A percentile compares a stretch with the other conserved stretches of the same genome.
phyloP scores from a whole-genome alignment of 2,329 filamentous ascomycete genomes.

The Juglanconis sp. region DNA sequence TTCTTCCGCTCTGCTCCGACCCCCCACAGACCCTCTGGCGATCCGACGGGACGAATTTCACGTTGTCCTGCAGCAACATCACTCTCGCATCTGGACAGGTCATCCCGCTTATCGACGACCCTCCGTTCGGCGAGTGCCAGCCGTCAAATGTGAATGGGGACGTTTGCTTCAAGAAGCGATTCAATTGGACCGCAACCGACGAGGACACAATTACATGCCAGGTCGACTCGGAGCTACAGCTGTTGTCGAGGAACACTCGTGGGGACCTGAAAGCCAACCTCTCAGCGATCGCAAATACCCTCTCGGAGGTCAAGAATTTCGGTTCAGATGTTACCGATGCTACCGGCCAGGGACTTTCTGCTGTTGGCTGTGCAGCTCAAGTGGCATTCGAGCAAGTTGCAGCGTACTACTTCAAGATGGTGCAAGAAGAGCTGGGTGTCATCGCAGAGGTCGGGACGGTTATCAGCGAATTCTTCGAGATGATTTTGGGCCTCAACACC shows the following conservation, averaged over 20 bases:
- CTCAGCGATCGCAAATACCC: neutral
- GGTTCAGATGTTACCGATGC: neutral
- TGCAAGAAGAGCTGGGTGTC: neutral
- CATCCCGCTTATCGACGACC: neutral
- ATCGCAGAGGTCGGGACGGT: neutral
- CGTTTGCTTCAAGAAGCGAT: slow-evolving; percentile 2
- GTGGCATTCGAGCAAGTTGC: slow-evolving; percentile 1
- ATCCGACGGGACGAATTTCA: neutral
- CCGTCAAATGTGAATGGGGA: neutral
- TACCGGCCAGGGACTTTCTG: neutral
- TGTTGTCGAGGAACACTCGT: neutral
- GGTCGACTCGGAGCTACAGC: neutral
- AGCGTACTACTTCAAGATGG: slow-evolving; percentile 7
- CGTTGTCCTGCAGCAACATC: neutral
- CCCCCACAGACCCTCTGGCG: slow-evolving; percentile 4
- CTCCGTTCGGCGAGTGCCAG: neutral
- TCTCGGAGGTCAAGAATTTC: neutral
- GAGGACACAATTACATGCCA: neutral
- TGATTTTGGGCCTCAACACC: neutral
- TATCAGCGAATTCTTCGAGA: neutral
- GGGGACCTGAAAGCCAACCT: neutral
- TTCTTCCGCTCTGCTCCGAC: neutral
- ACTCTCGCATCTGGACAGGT: neutral
- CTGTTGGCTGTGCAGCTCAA: slow-evolving; percentile 6
- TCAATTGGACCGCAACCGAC: neutral